Evolutionary conservation across 2,329 filamentous ascomycete genomes (phyloP).

Genomic region (Acephala macrosclerotiorum): DNA sequence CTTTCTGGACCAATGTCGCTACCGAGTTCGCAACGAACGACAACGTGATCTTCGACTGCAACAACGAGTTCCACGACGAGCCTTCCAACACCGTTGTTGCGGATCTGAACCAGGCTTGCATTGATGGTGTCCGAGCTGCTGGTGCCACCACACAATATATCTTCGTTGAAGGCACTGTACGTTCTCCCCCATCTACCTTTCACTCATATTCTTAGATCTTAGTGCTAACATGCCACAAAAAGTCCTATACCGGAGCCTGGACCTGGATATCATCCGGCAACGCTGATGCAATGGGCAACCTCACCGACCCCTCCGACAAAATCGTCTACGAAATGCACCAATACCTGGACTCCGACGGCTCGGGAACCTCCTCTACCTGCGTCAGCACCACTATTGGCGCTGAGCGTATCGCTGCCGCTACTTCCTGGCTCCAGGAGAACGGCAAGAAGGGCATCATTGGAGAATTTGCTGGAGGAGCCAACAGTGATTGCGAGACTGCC

Average conservation of each 20-base stretch:
- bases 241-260: conserved; percentile 32
- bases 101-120: conserved; percentile 53
- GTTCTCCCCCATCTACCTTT: no score
- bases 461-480: conserved; percentile 61
- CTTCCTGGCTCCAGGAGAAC: conserved; percentile 60
- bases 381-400: conserved; percentile 59
- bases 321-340: conserved; percentile 69
- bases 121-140: conserved; percentile 51
- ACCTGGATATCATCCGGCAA: conserved; percentile 48
- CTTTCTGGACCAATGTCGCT: conserved; percentile 50
- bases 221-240: no score
- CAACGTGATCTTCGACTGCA: conserved; percentile 51
- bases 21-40: conserved; percentile 46
- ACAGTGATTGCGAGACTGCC: conserved; percentile 56
- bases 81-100: conserved; percentile 48
- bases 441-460: conserved; percentile 60
- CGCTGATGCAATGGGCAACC: conserved; percentile 49
- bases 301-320: conserved; percentile 60
- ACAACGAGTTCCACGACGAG: conserved; percentile 55
- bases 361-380: conserved; percentile 57
- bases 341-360: conserved; percentile 64
- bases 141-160: conserved; percentile 60
- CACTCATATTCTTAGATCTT: no score
- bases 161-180: conserved; percentile 59
- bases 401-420: conserved; percentile 58